A percentile compares a stretch with the other conserved stretches of the same genome.
Evolutionary conservation across 2,329 filamentous ascomycete species (phyloP).

Genomic region (Botrytis cinerea): DNA sequence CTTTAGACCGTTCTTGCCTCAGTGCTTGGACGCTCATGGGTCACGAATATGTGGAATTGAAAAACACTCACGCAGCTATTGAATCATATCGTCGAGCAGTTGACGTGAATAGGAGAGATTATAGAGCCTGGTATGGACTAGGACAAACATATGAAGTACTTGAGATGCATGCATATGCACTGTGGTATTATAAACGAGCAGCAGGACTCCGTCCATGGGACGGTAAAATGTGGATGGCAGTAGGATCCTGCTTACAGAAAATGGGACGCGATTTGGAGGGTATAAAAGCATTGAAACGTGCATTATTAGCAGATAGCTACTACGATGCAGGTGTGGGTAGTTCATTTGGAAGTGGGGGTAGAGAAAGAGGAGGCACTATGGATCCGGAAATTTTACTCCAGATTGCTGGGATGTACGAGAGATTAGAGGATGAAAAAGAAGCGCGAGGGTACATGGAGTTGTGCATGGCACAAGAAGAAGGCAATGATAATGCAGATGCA

Average conservation of each 20-base stretch:
- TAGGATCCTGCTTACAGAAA: constrained; percentile 87
- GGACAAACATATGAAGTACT: constrained; percentile 97
- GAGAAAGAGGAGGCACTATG: constrained; percentile 58
- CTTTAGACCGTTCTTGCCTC: constrained; percentile 84
- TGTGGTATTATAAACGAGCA: constrained; percentile 97
- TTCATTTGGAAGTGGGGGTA: constrained; percentile 46
- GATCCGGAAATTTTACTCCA: constrained; percentile 90
- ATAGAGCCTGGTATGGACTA: constrained; percentile 95
- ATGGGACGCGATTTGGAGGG: constrained; percentile 86
- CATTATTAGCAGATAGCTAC: constrained; percentile 83
- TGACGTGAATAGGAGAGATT: constrained; percentile 93
- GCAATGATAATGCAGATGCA: constrained; percentile 58
- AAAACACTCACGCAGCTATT: constrained; percentile 96
- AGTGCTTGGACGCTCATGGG: constrained; percentile 99
- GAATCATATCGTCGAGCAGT: constrained; percentile 95
- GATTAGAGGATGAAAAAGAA: constrained; percentile 73
- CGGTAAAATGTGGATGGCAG: constrained; percentile 98
- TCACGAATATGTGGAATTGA: constrained; percentile 97
- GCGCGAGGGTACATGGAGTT: constrained; percentile 95
- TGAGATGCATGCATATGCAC: constrained; percentile 95
- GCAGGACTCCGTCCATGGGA: constrained; percentile 93
- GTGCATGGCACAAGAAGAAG: constrained; percentile 88
- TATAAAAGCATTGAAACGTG: constrained; percentile 92
- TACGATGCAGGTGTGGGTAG: constrained; percentile 65
- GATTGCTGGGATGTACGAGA: constrained; percentile 87